These are phyloP conservation scores for Volutella citrinella DNA, from an alignment of 2,329 filamentous ascomycete genomes.

Conservation along the genomic window DNA sequence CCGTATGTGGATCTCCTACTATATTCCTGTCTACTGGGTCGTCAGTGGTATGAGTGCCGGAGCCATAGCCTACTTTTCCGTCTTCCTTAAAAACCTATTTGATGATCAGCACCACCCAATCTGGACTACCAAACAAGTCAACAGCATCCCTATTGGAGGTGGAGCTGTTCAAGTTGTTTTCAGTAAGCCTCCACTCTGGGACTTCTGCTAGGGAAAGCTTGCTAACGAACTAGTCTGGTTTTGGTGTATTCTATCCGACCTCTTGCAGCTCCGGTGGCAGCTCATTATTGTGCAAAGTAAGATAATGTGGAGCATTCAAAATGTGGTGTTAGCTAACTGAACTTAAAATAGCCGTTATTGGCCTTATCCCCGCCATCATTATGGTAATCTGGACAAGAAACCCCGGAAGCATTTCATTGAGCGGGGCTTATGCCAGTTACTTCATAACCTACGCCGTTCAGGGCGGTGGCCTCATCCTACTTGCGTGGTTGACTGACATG, in stretches of 20 bases:
- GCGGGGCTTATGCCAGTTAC: constrained; percentile 48
- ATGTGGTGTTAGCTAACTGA: too few species aligned
- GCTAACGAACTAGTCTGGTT: constrained; percentile 41
- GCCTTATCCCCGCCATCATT: constrained; percentile 45
- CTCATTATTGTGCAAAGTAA: constrained; percentile 45
- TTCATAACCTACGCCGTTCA: constrained; percentile 44
- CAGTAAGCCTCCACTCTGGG: constrained; percentile 6
- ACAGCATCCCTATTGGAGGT: constrained; percentile 46
- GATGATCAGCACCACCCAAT: constrained; percentile 19
- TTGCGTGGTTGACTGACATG: constrained; percentile 50
- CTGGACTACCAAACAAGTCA: constrained; percentile 42
- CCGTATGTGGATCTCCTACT: constrained; percentile 26
- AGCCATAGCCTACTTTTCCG: constrained; percentile 27
- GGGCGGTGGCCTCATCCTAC: constrained; percentile 50
- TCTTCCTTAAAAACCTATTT: constrained; percentile 29
- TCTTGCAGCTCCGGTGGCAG: constrained; percentile 47
- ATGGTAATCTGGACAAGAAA: constrained; percentile 52
- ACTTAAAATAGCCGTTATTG: constrained; percentile 45
- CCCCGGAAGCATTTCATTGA: constrained; percentile 38
- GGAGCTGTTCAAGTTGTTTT: constrained; percentile 40
- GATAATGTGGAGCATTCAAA: background rate
- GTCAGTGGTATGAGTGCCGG: constrained; percentile 11
- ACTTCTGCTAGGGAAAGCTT: background rate
- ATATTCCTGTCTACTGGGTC: constrained; percentile 13
- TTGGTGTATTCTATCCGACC: constrained; percentile 51